These are phyloP conservation scores for Ceratonia siliqua DNA, from an alignment of 306 rosid genomes.

Conservation along the genomic window DNA sequence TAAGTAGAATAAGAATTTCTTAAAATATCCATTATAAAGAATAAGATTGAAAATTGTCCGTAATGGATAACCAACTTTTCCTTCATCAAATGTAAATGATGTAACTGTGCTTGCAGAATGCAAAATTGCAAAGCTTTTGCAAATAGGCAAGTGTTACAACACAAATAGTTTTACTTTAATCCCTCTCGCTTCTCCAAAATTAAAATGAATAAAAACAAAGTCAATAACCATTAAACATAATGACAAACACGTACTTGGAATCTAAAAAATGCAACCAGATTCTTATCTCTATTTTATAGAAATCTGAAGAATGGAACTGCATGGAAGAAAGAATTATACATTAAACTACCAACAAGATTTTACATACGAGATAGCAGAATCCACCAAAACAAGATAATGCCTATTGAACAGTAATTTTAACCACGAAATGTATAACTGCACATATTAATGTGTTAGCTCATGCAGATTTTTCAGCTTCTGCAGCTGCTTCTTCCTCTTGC, in stretches of 20 bases:
- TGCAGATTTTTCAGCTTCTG: constrained; percentile 59
- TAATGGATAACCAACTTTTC: no score
- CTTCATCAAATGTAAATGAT: no score
- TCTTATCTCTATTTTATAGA: not conserved
- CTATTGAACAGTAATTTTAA: constrained; percentile 13
- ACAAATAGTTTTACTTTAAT: no score
- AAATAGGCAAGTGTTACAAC: no score
- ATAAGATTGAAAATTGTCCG: no score
- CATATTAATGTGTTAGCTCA: constrained; percentile 32
- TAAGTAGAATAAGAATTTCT: no score
- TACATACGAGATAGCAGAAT: constrained; percentile 9
- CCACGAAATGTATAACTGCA: constrained; percentile 14
- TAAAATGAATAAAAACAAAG: no score
- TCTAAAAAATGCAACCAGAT: not conserved
- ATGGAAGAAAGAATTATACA: constrained; percentile 4
- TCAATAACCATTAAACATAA: not conserved
- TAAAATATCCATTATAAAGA: no score
- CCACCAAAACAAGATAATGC: constrained; percentile 10
- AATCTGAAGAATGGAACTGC: constrained; percentile 9
- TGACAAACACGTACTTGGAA: no score
- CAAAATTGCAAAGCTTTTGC: no score
- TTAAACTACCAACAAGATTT: constrained; percentile 26
- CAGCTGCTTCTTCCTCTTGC: constrained; percentile 83
- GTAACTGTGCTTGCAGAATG: no score
- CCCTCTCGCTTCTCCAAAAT: no score